Conservation (phyloP, 2,329 filamentous ascomycete species). For the Phialophora tarda region DNA sequence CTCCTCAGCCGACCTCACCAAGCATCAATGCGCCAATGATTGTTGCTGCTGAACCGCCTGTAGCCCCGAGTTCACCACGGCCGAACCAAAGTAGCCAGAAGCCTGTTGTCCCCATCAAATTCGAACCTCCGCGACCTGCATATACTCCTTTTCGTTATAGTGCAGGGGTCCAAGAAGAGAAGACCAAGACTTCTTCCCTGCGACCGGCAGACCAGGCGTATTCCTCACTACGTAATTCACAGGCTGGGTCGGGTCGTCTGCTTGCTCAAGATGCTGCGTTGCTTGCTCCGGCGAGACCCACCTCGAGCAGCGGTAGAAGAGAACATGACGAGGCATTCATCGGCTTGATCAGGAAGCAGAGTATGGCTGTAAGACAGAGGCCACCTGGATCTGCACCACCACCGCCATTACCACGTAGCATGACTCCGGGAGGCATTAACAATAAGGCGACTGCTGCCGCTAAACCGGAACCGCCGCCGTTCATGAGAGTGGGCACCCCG, state of each 20-base stretch:
- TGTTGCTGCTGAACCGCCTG: slow-evolving; percentile 20
- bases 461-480: slow-evolving; percentile 43
- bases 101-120: slow-evolving; percentile 34
- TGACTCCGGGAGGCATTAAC: slow-evolving; percentile 40
- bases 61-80: slow-evolving; percentile 15
- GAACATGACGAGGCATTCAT: slow-evolving; percentile 54
- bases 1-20: slow-evolving; percentile 34
- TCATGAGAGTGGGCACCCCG: slow-evolving; percentile 42
- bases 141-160: slow-evolving; percentile 55
- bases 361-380: slow-evolving; percentile 40
- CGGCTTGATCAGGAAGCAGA: slow-evolving; percentile 55
- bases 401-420: slow-evolving; percentile 41
- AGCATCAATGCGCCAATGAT: slow-evolving; percentile 33
- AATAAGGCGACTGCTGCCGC: slow-evolving; percentile 18
- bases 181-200: slow-evolving; percentile 46
- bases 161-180: slow-evolving; percentile 49
- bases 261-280: slow-evolving; percentile 45
- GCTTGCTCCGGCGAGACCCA: slow-evolving; percentile 36
- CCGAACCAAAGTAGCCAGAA: slow-evolving; percentile 19
- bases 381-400: slow-evolving; percentile 20
- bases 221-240: slow-evolving; percentile 53
- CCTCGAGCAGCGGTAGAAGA: slow-evolving; percentile 37
- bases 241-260: slow-evolving; percentile 51
- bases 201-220: slow-evolving; percentile 55
- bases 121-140: slow-evolving; percentile 47